Evolutionary conservation across 345 rosid genomes (phyloP), one percentile per base, ranked within the genome.

Genomic region (Hypericum perforatum): DNA sequence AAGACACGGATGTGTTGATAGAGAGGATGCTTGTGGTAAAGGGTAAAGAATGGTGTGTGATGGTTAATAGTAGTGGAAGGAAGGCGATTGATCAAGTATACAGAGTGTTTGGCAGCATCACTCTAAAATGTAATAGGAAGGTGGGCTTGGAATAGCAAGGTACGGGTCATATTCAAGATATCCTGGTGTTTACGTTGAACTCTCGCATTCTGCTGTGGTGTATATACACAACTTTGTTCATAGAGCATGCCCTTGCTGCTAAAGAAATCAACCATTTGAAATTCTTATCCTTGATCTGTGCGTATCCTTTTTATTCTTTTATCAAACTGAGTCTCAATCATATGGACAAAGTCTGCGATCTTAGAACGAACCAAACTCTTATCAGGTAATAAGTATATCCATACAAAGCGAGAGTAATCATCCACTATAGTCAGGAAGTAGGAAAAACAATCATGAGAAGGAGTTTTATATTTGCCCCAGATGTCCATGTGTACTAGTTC

Each of bases 51-150:
- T 6, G 46, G 0, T n/a, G 45, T n/a, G 39, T 41, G 7, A 41
- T 13, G 7, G 2, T 39, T 3, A 6, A 41, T 9, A 9, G 15
- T 40, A 37, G 22, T 44, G 15, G 22, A 11, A 16, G 37, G 45
- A 13, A 16, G 16, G 5, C 44, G 58, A 14, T 54, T 54, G 22
- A 54, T 54, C 10, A 54, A 37, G 46, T 54, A 41, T n/a, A 16
- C 37, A n/a, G 46, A 36, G 41, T 12, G 16, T 6, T 29, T 9
- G n/a, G 41, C 45, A 40, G 45, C n/a, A 8, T 54, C 45, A 39
- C 45, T 32, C 45, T 13, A 41, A 11, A 54, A 54, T 8, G 2
- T 3, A 54, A 45, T 16, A 10, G 52, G 5, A 15, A 39, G 15
- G n/a, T 39, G 7, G 7, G 29, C 46, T 54, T 40, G 6, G 10